Conservation (phyloP, 139 green algal species). For the Volvox reticuliferus region DNA sequence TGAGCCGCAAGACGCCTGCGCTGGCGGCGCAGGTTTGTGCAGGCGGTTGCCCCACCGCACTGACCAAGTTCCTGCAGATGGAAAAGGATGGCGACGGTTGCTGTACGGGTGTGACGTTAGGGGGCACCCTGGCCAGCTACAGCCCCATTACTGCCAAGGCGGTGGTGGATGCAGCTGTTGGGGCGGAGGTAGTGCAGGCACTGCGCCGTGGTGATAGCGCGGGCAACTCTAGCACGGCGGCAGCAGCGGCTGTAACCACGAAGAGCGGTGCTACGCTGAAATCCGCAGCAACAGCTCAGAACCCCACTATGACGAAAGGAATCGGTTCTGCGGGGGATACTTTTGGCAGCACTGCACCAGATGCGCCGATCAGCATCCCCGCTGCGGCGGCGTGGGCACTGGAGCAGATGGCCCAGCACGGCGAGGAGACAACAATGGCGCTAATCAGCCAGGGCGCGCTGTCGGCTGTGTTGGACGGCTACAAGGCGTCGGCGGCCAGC, state of each 20-base stretch:
- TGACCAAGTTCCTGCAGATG: slow-evolving; percentile 57
- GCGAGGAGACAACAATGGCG: slow-evolving; percentile 45
- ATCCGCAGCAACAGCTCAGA: not conserved
- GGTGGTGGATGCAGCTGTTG: slow-evolving; percentile 53
- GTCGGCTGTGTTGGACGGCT: slow-evolving; percentile 38
- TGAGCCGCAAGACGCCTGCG: slow-evolving; percentile 60
- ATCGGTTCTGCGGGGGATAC: not conserved
- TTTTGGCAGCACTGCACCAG: not conserved
- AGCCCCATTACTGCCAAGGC: slow-evolving; percentile 53
- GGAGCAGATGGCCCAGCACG: slow-evolving; percentile 62
- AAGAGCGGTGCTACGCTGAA: not conserved
- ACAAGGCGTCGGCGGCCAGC: not conserved
- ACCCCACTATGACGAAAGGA: not conserved
- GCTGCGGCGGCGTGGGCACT: slow-evolving; percentile 59
- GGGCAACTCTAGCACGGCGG: not conserved
- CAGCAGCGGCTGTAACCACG: not conserved
- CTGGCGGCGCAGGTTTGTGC: slow-evolving; percentile 50
- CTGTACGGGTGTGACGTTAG: slow-evolving; percentile 28
- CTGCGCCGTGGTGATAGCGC: not conserved
- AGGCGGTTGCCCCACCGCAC: slow-evolving; percentile 42
- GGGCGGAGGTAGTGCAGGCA: slow-evolving; percentile 45
- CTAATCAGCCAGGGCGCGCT: slow-evolving; percentile 56
- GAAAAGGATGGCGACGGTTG: slow-evolving; percentile 51
- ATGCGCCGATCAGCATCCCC: not conserved
- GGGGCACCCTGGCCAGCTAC: slow-evolving; percentile 53